Evolutionary conservation across 306 rosid genomes (phyloP).

Genomic region (Ziziphus jujuba): DNA sequence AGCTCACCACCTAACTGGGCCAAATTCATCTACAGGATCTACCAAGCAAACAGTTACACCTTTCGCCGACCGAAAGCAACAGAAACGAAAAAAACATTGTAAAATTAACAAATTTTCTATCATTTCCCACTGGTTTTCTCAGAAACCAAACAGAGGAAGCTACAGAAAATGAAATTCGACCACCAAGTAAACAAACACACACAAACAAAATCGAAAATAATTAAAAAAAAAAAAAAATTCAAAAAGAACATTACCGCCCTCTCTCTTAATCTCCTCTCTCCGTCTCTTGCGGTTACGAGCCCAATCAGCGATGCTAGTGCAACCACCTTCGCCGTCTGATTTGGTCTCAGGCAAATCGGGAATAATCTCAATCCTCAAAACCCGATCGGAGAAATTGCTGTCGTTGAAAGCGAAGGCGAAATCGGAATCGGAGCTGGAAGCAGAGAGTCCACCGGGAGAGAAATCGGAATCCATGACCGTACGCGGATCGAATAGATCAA

Average conservation of each 20-base stretch:
- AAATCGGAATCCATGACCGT: conserved; percentile 20
- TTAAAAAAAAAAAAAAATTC: background rate
- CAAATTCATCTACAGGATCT: too few species aligned
- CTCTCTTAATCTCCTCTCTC: conserved; percentile 27
- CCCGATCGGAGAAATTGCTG: conserved; percentile 46
- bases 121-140: too few species aligned
- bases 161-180: background rate
- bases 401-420: conserved; percentile 51
- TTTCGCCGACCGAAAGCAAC: too few species aligned
- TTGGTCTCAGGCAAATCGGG: conserved; percentile 21
- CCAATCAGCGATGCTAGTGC: conserved; percentile 26
- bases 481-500: conserved; percentile 16
- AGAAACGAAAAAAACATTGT: too few species aligned
- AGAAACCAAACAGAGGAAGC: background rate
- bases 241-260: conserved; percentile 21
- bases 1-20: too few species aligned
- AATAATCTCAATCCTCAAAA: conserved; percentile 41
- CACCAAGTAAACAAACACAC: background rate
- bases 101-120: too few species aligned
- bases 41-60: too few species aligned
- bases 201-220: background rate
- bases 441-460: conserved; percentile 6
- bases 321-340: conserved; percentile 18
- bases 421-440: conserved; percentile 15
- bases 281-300: conserved; percentile 43